These are phyloP conservation scores for Pseudoneurospora amorphoporcata DNA, from an alignment of 495 filamentous ascomycete genomes.

Conservation along the genomic window DNA sequence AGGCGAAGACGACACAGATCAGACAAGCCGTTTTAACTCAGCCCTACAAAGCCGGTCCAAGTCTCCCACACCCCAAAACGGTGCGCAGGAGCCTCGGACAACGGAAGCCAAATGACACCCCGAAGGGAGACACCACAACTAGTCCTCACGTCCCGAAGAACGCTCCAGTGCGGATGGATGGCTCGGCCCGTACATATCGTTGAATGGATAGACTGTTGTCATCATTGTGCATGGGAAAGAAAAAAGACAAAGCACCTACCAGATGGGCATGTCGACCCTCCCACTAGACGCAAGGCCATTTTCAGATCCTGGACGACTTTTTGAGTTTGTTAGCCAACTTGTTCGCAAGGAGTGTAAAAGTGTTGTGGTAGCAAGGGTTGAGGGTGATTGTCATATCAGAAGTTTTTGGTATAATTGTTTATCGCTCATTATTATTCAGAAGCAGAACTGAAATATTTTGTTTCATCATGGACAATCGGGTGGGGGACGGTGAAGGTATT, in stretches of 20 bases:
- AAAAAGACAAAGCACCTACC: constrained; percentile 1
- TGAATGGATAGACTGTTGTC: constrained; percentile 99
- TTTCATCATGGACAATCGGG: constrained; percentile 61
- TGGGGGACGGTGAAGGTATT: neutral
- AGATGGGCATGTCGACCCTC: constrained; percentile 7
- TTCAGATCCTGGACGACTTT: neutral
- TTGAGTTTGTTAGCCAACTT: neutral
- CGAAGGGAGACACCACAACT: constrained; percentile 73
- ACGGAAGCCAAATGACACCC: constrained; percentile 39
- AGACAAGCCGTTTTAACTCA: constrained; percentile 45
- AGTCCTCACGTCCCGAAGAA: constrained; percentile 52
- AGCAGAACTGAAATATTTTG: constrained; percentile 81
- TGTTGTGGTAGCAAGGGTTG: constrained; percentile 1
- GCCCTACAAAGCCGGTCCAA: constrained; percentile 32
- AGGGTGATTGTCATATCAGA: constrained; percentile 26
- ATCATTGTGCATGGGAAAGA: constrained; percentile 51
- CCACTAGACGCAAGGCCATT: neutral
- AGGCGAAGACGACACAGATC: constrained; percentile 11
- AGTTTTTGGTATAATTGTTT: constrained; percentile 67
- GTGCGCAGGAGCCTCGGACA: constrained; percentile 21
- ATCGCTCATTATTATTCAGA: constrained; percentile 75
- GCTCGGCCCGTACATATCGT: constrained; percentile 67
- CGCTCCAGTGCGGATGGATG: constrained; percentile 72
- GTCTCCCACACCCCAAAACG: constrained; percentile 33
- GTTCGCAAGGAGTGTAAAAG: neutral